Percentiles rank a stretch among this genome's conserved stretches.
These are phyloP conservation scores for Melastoma candidum DNA, from an alignment of 441 rosid genomes.

Conservation along the genomic window DNA sequence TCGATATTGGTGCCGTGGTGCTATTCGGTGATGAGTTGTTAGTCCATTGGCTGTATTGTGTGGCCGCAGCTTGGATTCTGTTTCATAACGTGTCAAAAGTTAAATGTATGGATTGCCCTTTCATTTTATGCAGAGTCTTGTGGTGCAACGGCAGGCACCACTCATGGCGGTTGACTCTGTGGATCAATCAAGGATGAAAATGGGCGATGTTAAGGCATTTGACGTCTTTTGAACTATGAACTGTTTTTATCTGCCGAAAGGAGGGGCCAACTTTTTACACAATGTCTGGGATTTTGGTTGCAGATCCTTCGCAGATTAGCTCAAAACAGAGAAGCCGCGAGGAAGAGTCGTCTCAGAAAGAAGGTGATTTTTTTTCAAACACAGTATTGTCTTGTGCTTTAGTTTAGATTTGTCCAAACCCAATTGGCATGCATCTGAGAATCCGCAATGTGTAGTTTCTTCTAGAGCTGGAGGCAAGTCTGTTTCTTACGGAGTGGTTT, in stretches of 20 bases:
- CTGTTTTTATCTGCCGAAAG: no score
- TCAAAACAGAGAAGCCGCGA: conserved; percentile 77
- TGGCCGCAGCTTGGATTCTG: neutral
- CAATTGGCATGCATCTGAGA: no score
- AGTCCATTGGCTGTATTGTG: no score
- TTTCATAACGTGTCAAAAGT: neutral
- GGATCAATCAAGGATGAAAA: conserved; percentile 48
- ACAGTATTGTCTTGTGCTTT: no score
- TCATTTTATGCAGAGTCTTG: conserved; percentile 8
- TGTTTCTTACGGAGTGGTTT: no score
- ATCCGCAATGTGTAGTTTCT: no score
- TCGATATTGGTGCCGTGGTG: no score
- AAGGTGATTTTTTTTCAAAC: conserved; percentile 28
- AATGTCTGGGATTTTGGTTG: conserved; percentile 2
- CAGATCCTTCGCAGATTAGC: conserved; percentile 62
- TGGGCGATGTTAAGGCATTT: conserved; percentile 39
- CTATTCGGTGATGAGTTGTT: no score
- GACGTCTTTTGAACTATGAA: no score
- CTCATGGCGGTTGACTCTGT: conserved; percentile 40
- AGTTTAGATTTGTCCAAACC: no score
- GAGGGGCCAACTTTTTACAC: conserved; percentile 12
- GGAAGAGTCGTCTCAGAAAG: conserved; percentile 65
- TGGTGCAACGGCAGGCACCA: conserved; percentile 31
- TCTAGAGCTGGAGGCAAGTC: no score
- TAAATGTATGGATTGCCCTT: neutral